Evolutionary conservation across 106 monocot species (phyloP), one percentile per base, ranked within the genome.

Genomic region (Xerophyta viscosa): DNA sequence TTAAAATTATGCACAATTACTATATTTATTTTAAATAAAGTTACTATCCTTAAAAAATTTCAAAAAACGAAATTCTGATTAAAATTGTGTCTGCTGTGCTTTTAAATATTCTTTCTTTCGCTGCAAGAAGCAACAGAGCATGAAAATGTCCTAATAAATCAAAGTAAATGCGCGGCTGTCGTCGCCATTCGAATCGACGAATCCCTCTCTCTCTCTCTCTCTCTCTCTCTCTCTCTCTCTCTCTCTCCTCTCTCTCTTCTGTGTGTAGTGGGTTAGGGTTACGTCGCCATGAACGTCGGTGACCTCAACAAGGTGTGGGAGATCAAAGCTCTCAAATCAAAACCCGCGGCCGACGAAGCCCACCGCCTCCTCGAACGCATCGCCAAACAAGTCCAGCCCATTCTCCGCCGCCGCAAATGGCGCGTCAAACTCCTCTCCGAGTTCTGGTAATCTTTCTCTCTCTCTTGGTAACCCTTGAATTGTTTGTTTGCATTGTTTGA

Each of bases 341-440:
- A 82, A 55, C 84, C 78, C 25, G 78, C 66, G n/a, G 78, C 78
- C 26, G 84, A 81, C 3, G 88, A 81, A 17, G 78, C 94, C 44
- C 64, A 53, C 62, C 64, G 56, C 14, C 60, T 82, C 30, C 89
- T 98, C 56, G 71, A 89, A 36, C 66, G 63, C 31, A 66, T 98
- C 31, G 81, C 89, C 26, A 89, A 76, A 58, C 89, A 98, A 63
- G 96, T 98, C 36, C 85, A 89, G 71, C 96, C 96, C 21, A 98
- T 98, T 69, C 85, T 98, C 84, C 73, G 71, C 42, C 64, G 76
- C 37, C 85, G 73, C 59, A 76, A 76, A 56, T 98, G 96, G 89
- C 61, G 66, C 39, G 96, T 98, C 66, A 89, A 89, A 61, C 36
- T 78, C 23, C 96, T 98, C 64, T 84, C 84, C 44, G 96, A 98